Base-by-base conservation (phyloP, 2,329 filamentous ascomycete genomes). In the Arthroderma sp. region DNA sequence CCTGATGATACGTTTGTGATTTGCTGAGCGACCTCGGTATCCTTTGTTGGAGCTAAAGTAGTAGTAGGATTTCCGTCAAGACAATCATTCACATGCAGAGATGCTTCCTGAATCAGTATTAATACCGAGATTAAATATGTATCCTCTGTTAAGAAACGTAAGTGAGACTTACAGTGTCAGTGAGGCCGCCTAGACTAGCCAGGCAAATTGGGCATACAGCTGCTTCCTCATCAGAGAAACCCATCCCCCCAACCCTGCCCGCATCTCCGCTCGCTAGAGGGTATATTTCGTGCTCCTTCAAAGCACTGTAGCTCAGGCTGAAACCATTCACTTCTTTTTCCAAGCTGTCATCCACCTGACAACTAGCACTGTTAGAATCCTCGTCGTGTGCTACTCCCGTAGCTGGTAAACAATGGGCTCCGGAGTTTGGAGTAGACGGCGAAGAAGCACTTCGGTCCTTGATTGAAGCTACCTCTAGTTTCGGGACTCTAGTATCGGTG, bases 31-130 rank as follows among this genome's bases (percentile, higher is more conserved):
- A 5, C 1, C 9, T 33, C n/a, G n/a, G 7, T 33, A 55, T 55
- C 13, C 11, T 31, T 35, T 17, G 4, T 13, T 19, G 38, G 8
- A 55, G 60, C 41, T 15, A 61, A 60, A 1, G 62, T 15, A 2
- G 60, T 55, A 31, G 82, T 79, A 4, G 86, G 81, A 49, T 86
- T 86, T 1, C 89, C 89, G 68, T 98, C 93, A 1, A 98, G 77
- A 71, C 93, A 98, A 8, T 85, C 83, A 68, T 98, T 98, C 62
- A 98, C 93, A 70, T 98, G 93, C 1, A 85, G 74, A 5, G 86
- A 87, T 8, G 84, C 86, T 64, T 91, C 81, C 67, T 90, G 82
- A 67, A 57, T 19, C 72, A 58, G 65, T 56, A 65, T 59, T 15
- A 35, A 57, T n/a, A 53, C 37, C 51, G 8, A 15, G 19, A 4